phyloP scores from a whole-genome alignment of 2,329 filamentous ascomycete genomes.

The Rosellinia necatrix region DNA sequence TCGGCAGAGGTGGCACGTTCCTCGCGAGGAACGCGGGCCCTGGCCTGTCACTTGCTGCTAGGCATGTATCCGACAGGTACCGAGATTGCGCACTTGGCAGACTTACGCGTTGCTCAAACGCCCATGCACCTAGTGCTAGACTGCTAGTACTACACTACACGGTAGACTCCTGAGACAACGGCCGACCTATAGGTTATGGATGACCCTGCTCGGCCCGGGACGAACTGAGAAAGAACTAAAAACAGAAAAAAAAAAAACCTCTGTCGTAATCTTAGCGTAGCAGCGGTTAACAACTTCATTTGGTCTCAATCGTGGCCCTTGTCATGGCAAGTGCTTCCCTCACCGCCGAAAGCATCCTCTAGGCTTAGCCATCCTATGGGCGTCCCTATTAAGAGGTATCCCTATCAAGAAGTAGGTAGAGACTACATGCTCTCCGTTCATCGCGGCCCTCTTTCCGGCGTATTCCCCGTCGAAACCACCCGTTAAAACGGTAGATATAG shows the following conservation, averaged over 20 bases:
- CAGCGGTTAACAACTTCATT: slow-evolving; percentile 3
- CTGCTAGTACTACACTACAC: too few species aligned
- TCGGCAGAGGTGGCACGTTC: slow-evolving; percentile 13
- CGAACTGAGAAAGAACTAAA: not conserved
- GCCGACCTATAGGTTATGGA: too few species aligned
- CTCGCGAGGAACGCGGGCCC: not conserved
- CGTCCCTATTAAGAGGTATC: slow-evolving; percentile 11
- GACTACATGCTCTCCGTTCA: not conserved
- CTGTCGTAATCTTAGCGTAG: not conserved
- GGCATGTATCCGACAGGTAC: slow-evolving; percentile 5
- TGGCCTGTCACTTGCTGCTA: not conserved
- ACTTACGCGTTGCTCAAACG: slow-evolving; percentile 13
- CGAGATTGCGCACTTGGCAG: slow-evolving; percentile 12
- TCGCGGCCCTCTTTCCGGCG: slow-evolving; percentile 20
- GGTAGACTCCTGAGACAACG: not conserved
- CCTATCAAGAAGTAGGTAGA: too few species aligned
- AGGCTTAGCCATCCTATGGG: slow-evolving; percentile 4
- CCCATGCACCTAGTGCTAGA: too few species aligned
- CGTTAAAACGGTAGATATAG: slow-evolving; percentile 5
- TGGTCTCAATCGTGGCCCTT: slow-evolving; percentile 2
- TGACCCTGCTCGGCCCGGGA: not conserved
- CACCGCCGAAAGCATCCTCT: not conserved
- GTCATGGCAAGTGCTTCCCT: too few species aligned
- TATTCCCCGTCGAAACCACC: not conserved
- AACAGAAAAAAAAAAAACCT: too few species aligned